Evolutionary conservation across 2,329 filamentous ascomycete species (phyloP), one percentile per base, ranked within the genome.

Genomic region (Alternaria longipes): DNA sequence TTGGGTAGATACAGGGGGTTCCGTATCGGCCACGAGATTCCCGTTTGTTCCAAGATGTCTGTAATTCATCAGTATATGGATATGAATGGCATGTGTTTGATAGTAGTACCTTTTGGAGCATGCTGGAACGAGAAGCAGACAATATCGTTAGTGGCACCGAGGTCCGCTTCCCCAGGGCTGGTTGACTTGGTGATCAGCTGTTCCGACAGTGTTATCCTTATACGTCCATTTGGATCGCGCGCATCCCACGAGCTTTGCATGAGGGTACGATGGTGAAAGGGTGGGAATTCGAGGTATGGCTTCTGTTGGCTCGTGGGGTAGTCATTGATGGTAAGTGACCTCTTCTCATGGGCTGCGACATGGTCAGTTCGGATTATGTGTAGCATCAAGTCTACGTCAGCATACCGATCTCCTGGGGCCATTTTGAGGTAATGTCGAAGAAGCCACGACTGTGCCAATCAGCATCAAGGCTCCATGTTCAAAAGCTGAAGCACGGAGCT

Each of bases 71-170:
- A 65, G 62, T 8, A 22, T 20, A 3, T 5, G 24, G 30, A 40
- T 28, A 9, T 36, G 38, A 34, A 1, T 9, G 12, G 1, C 16
- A 4, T n/a, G 4, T 6, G 20, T 20, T 28, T 45, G 12, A 16
- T 5, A 16, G 18, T 79, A 84, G 67, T 81, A 94, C 92, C 85
- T 56, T 91, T 80, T 1, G 93, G 92, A 34, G 91, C 93, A 81
- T 95, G 91, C 72, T 95, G 91, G 70, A 96, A 97, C 1, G 92
- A 90, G 77, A 97, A 95, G 14, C 86, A 86, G 24, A 93, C 86
- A 45, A 93, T 79, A 70, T 94, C 92, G 72, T 90, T 91, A 63
- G 91, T 81, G 41, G 88, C 83, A 69, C 92, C 88, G 65, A 91
- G 87, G 8, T 72, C 66, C 1, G 68, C 24, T 8, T 70, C 67